Percentiles rank a stretch among this genome's conserved stretches.
phyloP scores from a whole-genome alignment of 352 stramenopile genomes.

The Globisporangium paroecandrum region DNA sequence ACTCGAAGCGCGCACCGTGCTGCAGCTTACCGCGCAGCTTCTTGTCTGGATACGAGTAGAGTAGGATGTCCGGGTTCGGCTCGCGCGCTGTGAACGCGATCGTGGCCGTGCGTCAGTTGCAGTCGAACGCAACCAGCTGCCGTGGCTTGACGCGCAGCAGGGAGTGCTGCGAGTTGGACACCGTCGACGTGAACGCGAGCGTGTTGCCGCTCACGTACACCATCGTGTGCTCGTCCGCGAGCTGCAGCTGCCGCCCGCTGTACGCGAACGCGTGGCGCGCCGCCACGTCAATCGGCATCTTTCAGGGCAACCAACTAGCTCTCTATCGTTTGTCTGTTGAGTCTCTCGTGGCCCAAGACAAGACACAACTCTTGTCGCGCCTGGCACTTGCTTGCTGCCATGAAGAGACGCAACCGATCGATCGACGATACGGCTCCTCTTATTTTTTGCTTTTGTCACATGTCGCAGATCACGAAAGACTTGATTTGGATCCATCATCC shows the following conservation, averaged over 20 bases:
- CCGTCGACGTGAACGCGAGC: slow-evolving; percentile 67
- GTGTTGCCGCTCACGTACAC: slow-evolving; percentile 57
- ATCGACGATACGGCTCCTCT: not conserved
- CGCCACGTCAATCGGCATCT: slow-evolving; percentile 54
- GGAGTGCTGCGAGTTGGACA: slow-evolving; percentile 62
- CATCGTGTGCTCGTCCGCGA: slow-evolving; percentile 70
- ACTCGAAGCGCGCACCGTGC: slow-evolving; percentile 43
- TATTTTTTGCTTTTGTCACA: not conserved
- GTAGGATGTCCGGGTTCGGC: slow-evolving; percentile 44
- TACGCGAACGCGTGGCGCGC: slow-evolving; percentile 69
- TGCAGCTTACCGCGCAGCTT: slow-evolving; percentile 58
- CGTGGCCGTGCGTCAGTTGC: slow-evolving; percentile 52
- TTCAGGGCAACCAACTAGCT: not conserved
- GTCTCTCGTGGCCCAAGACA: not conserved
- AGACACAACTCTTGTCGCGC: not conserved
- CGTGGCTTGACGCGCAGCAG: slow-evolving; percentile 47
- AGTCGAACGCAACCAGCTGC: slow-evolving; percentile 61
- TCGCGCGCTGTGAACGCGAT: slow-evolving; percentile 57
- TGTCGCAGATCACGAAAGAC: slow-evolving; percentile 1
- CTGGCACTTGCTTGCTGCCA: not conserved
- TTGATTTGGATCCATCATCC: not conserved
- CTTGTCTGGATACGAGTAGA: slow-evolving; percentile 80
- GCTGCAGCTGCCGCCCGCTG: slow-evolving; percentile 42
- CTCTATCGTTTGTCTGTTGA: not conserved
- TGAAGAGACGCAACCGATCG: slow-evolving; percentile 5